Evolutionary conservation across 495 filamentous ascomycete genomes (phyloP), one percentile per base, ranked within the genome.

Genomic region (Xylaria bambusicola): DNA sequence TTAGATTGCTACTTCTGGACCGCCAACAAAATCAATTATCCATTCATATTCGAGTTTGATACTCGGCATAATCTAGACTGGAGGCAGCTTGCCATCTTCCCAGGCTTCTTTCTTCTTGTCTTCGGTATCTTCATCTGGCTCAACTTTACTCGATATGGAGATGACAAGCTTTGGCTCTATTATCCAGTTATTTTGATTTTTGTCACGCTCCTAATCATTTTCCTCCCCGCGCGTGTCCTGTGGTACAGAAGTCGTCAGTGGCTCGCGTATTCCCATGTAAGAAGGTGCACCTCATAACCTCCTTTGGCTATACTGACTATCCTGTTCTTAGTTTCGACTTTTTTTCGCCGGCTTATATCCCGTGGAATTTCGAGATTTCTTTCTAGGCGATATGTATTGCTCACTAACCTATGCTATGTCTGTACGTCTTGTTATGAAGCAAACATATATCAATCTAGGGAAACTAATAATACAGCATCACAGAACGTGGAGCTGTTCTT

Each of bases 331-430:
- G 91, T 95, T 87, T 79, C 88, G 94, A 59, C 75, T 98, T 24
- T 75, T 95, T 46, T 80, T 91, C 20, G 89, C 94, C 17, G 94
- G 94, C 13, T 65, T 94, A 10, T 97, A 92, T 71, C 92, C 89
- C 9, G 94, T 98, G 18, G 94, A 97, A 70, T 98, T 98, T 68
- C 85, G 92, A 58, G 94, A 98, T 70, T 98, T 98, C 76, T 98
- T 96, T 72, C 80, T 98, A 0, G 94, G 94, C 15, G 94, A 98
- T 69, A 97, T 98, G 82, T 96, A 91, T 68, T 98, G 94, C 70
- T 98, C 94, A 5, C 82, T 92, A 52, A 94, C 92, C 7, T 98
- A 98, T 72, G 80, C 87, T 27, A 88, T 91, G 68, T 87, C 90
- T 23, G 91, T 96, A 81, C 79, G 91, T 84, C 6, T 1, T 23